phyloP scores from a whole-genome alignment of 805 yeast species.

The Lipomyces japonicus region DNA sequence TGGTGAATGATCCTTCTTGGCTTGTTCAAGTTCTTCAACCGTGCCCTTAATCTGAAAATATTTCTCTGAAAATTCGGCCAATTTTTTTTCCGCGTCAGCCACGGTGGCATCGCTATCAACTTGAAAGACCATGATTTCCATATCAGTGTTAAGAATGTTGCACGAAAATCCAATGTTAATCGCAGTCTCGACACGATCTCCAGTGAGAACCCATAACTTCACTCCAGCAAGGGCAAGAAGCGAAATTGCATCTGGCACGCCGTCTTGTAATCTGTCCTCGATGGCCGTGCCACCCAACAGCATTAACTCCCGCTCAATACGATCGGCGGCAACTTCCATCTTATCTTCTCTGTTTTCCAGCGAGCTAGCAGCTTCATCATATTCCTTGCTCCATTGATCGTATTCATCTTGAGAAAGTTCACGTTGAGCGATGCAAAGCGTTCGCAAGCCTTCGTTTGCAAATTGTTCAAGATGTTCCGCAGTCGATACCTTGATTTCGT shows the following conservation, averaged over 20 bases:
- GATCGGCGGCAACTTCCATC: slow-evolving; percentile 53
- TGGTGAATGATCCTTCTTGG: slow-evolving; percentile 60
- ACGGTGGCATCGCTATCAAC: slow-evolving; percentile 35
- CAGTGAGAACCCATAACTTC: slow-evolving; percentile 79
- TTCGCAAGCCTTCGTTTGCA: slow-evolving; percentile 75
- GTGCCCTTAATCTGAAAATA: slow-evolving; percentile 48
- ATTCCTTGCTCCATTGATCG: slow-evolving; percentile 53
- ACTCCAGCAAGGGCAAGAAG: slow-evolving; percentile 67
- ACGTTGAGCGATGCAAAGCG: slow-evolving; percentile 64
- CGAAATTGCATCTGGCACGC: slow-evolving; percentile 72
- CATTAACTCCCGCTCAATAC: slow-evolving; percentile 54
- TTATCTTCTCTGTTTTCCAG: slow-evolving; percentile 56
- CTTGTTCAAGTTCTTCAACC: slow-evolving; percentile 45
- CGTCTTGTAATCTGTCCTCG: slow-evolving; percentile 73
- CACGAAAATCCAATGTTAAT: slow-evolving; percentile 80
- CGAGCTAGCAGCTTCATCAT: slow-evolving; percentile 54
- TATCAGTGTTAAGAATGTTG: slow-evolving; percentile 60
- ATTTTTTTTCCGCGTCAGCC: slow-evolving; percentile 35
- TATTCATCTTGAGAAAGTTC: slow-evolving; percentile 48
- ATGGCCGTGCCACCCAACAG: slow-evolving; percentile 78
- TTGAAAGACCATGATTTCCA: slow-evolving; percentile 64
- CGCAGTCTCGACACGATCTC: slow-evolving; percentile 80
- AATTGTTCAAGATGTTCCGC: slow-evolving; percentile 61
- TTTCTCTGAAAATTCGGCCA: slow-evolving; percentile 48
- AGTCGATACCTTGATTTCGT: slow-evolving; percentile 51